Conservation (phyloP, 306 rosid genomes). For the Crotalaria pallida region DNA sequence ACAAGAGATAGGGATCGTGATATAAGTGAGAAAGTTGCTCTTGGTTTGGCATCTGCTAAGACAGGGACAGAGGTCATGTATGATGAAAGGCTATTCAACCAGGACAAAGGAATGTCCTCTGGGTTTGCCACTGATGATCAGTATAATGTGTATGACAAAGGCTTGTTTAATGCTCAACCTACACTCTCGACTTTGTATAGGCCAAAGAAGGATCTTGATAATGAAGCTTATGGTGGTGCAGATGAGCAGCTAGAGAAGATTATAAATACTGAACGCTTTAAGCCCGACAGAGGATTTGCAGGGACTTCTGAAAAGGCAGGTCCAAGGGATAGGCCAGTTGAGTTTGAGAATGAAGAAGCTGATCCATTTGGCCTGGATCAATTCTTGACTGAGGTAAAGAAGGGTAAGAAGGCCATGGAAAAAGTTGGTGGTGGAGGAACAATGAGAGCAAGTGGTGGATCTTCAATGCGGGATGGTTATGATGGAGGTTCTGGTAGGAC, state of each 20-base stretch:
- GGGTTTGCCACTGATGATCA: conserved; percentile 89
- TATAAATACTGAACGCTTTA: conserved; percentile 86
- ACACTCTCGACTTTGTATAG: conserved; percentile 78
- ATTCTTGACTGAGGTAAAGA: conserved; percentile 76
- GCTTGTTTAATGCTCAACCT: conserved; percentile 78
- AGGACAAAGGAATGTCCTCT: conserved; percentile 89
- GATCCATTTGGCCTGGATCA: conserved; percentile 94
- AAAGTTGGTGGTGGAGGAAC: conserved; percentile 76
- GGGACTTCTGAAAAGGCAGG: conserved; percentile 70
- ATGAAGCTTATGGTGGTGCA: conserved; percentile 74
- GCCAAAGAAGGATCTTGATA: conserved; percentile 81
- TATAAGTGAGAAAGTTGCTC: conserved; percentile 93
- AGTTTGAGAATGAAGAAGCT: conserved; percentile 87
- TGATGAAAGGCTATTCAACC: conserved; percentile 89
- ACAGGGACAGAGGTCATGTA: conserved; percentile 77
- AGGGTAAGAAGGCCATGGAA: conserved; percentile 78
- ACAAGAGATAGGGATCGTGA: conserved; percentile 94
- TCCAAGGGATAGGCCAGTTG: conserved; percentile 76
- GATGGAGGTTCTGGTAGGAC: conserved; percentile 77
- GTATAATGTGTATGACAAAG: conserved; percentile 83
- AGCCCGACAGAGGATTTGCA: conserved; percentile 67
- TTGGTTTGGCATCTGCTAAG: conserved; percentile 80
- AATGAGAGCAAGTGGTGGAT: conserved; percentile 88
- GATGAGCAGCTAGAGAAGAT: conserved; percentile 92
- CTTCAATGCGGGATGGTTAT: conserved; percentile 66